Evolutionary conservation across 192 early-diverging fungal genomes (phyloP), one percentile per base, ranked within the genome.

Genomic region (Kappamyces sp.): DNA sequence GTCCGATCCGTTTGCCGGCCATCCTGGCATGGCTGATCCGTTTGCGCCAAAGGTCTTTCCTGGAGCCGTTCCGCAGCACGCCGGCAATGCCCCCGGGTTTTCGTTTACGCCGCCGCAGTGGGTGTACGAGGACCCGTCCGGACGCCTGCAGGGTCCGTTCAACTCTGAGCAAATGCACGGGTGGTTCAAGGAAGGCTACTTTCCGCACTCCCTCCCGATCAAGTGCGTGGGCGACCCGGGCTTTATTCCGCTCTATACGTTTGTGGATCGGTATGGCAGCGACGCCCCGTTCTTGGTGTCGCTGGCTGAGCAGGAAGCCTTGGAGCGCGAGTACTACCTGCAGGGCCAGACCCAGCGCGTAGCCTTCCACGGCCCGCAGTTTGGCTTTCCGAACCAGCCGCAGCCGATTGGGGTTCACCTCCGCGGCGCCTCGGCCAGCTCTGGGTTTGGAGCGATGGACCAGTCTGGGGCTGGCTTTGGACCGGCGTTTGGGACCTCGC

Each of bases 101-200:
- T 6, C n/a, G n/a, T 58, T 58, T 14, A 58, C 36, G n/a, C 55
- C 55, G 8, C 55, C 55, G 22, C 35, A 58, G 36, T 58, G 55
- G 55, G 42, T 45, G n/a, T 58, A 58, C 30, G 32, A 58, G 47
- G 55, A 58, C 45, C 55, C 55, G 22, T 30, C 12, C 22, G 55
- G 41, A 58, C 30, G 36, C 6, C 29, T 58, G 32, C 55, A 58
- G 47, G 94, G 93, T 22, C 93, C 95, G 29, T 98, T 96, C 64
- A 69, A 78, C 6, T 79, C 86, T 12, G 68, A 84, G 8, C 86
- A 93, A 48, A 98, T 98, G 95, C 90, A 98, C 45, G 91, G 90
- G 40, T 98, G 95, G 95, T 91, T 81, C 71, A 78, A 77, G 22
- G 84, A 78, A 22, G 89, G 88, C 30, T 98, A 91, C 66, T 96